Evolutionary conservation across 441 rosid species (phyloP), one percentile per base, ranked within the genome.

Genomic region (Viola pubescens): DNA sequence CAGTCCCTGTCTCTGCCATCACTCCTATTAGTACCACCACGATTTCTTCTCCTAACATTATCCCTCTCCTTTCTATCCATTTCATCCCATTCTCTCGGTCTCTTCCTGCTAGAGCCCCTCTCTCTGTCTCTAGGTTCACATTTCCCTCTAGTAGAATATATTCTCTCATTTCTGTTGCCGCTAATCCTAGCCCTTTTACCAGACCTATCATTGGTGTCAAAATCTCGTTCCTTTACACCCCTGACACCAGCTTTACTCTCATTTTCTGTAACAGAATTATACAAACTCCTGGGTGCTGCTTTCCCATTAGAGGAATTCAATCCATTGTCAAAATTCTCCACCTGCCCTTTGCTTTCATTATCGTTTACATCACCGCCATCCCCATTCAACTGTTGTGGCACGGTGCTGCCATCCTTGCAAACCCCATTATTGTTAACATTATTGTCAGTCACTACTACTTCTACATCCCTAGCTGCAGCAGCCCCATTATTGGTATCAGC

Each of bases 41-140:
- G 50, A 51, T 84, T 92, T 75, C 85, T 83, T 70, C 83, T 88
- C 71, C 89, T 75, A 59, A 62, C 54, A 62, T 68, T 67, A 72
- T 83, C 95, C 67, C 81, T 79, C 42, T 79, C 86, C 70, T 77
- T 79, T 66, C 81, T 68, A 64, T 76, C 88, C 54, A 48, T 55
- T 58, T 83, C 95, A 48, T 86, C 92, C 81, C 85, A 73, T 59
- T 83, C 90, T 0, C 87, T 79, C 43, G 66, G 51, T 63, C 96
- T 81, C 81, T 94, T 94, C 71, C 79, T 79, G 71, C 65, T 64
- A 48, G 58, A 60, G 57, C 56, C 61, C 59, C 84, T 83, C 62
- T 81, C 95, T 74, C 81, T 79, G 39, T 82, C 88, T 73, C 85
- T 71, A 55, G 68, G 66, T 51, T 73, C 67, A 72, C 51, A 61